Evolutionary conservation across 495 filamentous ascomycete genomes (phyloP).

Genomic region (Trichoderma asperelloides): DNA sequence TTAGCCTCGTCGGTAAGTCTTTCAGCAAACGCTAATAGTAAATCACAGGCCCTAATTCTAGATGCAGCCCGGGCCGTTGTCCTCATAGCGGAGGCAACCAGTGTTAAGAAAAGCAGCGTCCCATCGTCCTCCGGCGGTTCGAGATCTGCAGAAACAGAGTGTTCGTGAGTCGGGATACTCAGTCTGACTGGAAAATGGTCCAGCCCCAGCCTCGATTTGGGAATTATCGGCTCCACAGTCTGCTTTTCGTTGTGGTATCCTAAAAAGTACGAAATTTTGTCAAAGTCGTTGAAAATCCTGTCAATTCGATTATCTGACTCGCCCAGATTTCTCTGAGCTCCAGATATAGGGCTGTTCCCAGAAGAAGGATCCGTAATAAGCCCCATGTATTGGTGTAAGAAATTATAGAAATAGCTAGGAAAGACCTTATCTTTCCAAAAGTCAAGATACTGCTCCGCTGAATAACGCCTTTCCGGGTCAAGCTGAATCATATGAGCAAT

Average conservation of each 20-base stretch:
- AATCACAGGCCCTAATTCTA: conserved; percentile 82
- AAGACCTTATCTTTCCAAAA: conserved; percentile 90
- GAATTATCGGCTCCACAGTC: conserved; percentile 16
- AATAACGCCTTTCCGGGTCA: conserved; percentile 82
- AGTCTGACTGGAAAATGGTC: conserved; percentile 66
- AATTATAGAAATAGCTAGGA: conserved; percentile 92
- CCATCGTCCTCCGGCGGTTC: conserved; percentile 65
- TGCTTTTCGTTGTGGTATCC: conserved; percentile 51
- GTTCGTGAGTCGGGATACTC: conserved; percentile 78
- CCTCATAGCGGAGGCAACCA: conserved; percentile 79
- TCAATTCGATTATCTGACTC: conserved; percentile 92
- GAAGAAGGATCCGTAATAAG: conserved; percentile 89
- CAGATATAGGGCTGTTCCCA: conserved; percentile 55
- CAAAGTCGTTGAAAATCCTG: conserved; percentile 85
- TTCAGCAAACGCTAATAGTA: conserved; percentile 88
- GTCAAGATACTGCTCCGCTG: conserved; percentile 88
- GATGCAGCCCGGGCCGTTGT: conserved; percentile 83
- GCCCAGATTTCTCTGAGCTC: conserved; percentile 56
- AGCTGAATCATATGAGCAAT: conserved; percentile 92
- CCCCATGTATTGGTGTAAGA: conserved; percentile 95
- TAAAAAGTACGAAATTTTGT: conserved; percentile 92
- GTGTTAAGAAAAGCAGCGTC: conserved; percentile 80
- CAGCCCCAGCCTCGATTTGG: conserved; percentile 32
- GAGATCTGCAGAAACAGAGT: conserved; percentile 40
- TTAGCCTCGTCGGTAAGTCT: conserved; percentile 92